These are phyloP conservation scores for Fusarium circinatum DNA, from an alignment of 2,329 filamentous ascomycete genomes.

Conservation along the genomic window DNA sequence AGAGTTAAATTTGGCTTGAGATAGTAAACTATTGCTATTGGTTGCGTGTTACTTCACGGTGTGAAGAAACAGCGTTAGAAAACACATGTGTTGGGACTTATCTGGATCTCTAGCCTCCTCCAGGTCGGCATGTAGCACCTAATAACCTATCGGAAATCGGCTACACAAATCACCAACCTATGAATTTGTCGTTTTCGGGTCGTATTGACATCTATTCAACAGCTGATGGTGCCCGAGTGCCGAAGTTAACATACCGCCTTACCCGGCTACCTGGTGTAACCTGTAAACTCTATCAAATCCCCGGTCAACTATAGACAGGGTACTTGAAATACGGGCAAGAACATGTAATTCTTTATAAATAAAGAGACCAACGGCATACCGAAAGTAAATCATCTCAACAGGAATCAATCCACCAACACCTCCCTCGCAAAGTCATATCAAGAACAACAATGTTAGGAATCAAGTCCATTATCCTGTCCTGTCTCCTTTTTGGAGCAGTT, in stretches of 20 bases:
- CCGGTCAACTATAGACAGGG: accelerated
- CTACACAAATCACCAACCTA: accelerated
- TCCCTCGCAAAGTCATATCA: accelerated
- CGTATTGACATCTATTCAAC: neutral
- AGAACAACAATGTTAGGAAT: neutral
- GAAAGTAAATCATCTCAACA: too few relatives aligned
- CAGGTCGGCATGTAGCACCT: accelerated
- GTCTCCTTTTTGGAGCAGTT: neutral
- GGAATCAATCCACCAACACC: accelerated
- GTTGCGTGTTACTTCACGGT: accelerated
- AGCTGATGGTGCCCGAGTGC: neutral
- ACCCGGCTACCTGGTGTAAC: neutral
- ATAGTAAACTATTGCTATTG: neutral
- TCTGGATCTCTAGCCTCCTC: neutral
- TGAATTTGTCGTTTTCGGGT: neutral
- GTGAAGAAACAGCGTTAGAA: neutral
- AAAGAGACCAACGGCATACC: accelerated
- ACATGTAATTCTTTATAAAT: neutral
- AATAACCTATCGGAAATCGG: accelerated
- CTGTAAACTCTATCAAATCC: neutral
- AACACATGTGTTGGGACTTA: too few relatives aligned
- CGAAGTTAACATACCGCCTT: neutral
- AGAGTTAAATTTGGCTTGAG: neutral
- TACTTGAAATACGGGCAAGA: neutral
- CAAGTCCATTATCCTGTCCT: neutral